Percentiles rank a stretch among this genome's conserved stretches.
Evolutionary conservation across 257 asterid genomes (phyloP).

Genomic region (Parsonsia alboflavescens): DNA sequence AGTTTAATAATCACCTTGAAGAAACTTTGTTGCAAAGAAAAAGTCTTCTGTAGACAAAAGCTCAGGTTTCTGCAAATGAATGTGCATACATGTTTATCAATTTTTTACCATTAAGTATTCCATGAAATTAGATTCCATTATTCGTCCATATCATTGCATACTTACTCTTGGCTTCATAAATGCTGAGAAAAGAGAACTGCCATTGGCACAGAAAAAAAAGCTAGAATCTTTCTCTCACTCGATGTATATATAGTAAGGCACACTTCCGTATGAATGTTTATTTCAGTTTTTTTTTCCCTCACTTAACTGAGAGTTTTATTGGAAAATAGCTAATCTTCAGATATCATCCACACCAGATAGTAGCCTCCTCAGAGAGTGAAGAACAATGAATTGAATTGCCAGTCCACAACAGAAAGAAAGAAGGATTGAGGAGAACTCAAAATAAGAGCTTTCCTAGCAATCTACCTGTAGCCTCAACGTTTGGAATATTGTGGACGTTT

Average conservation of each 20-base stretch:
- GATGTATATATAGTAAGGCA: background rate
- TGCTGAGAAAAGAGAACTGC: background rate
- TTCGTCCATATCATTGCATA: background rate
- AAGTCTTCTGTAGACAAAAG: background rate
- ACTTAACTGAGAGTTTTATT: background rate
- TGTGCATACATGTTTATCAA: background rate
- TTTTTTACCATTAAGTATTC: background rate
- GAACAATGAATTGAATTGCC: background rate
- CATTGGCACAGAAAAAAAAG: background rate
- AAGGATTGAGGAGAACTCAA: background rate
- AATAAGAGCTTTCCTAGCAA: background rate
- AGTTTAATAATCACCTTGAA: background rate
- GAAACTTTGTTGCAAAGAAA: background rate
- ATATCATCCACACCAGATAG: background rate
- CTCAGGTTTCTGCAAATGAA: background rate
- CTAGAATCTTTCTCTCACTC: background rate
- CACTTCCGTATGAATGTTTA: background rate
- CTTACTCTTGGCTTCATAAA: background rate
- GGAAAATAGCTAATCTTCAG: background rate
- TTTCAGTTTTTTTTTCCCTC: no score
- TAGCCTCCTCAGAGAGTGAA: background rate
- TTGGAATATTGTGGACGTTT: constrained; percentile 97
- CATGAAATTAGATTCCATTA: background rate
- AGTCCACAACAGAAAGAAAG: background rate
- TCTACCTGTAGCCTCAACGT: constrained; percentile 55